Base-by-base conservation (phyloP, 2,329 filamentous ascomycete genomes). In the Pseudogymnoascus sp. region DNA sequence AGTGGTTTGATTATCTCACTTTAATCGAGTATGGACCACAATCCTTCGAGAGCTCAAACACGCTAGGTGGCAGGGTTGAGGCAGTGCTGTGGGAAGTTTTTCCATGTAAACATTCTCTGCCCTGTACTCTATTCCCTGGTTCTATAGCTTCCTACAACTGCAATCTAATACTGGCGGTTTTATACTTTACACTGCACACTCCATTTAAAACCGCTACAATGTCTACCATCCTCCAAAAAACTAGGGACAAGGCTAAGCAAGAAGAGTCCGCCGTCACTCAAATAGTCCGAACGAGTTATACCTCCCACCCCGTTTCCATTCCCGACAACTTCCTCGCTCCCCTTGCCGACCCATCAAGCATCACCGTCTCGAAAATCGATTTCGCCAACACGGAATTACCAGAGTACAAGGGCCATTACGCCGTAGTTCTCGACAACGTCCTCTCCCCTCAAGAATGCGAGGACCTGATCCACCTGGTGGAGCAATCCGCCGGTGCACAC, bases 351-450 rank as follows among this genome's bases (percentile, higher is more conserved):
- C 74, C 78, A 4, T 61, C 71, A 26, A 77, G 79, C 28, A 77
- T 85, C 40, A 79, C 70, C 10, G 75, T 79, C 43, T 72, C 72
- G 2, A 73, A 73, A 14, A 80, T 90, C 69, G 77, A 89, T 72
- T 89, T 87, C 70, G 67, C 72, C 7, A 69, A 75, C 53, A 80
- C 78, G 16, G 66, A 69, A 0, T 71, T 90, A 2, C 80, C 80
- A 1, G 77, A 83, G 66, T 86, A 85, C 74, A 73, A 77, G 24
- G 75, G 77, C 33, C 69, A 74, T 14, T 87, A 85, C 72, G 88
- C 87, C 4, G 80, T 83, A 6, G 75, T 89, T 0, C 78, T 90
- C 4, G 86, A 90, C 72, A 78, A 86, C 65, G 81, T 86, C n/a
- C 72, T 89, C 63, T 63, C 62, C 22, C 76, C 79, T n/a, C 72